Conservation (phyloP, 306 rosid species). For the Lathyrus tuberosus region DNA sequence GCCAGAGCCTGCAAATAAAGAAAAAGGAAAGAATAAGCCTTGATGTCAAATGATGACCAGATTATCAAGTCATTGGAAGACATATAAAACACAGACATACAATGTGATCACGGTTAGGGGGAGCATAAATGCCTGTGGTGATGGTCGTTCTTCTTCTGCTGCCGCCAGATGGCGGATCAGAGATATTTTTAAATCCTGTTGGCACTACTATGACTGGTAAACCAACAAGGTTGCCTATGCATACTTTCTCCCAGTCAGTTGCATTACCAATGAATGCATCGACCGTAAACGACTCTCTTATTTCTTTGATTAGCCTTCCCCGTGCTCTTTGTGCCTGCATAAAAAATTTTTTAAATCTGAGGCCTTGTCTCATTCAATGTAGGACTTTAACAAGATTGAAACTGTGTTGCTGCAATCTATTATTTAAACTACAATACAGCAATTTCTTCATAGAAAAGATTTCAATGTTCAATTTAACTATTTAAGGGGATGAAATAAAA, state of each 20-base stretch:
- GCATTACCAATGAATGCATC: constrained; percentile 81
- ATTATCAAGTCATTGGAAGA: constrained; percentile 17
- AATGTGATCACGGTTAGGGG: constrained; percentile 62
- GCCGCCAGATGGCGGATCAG: constrained; percentile 51
- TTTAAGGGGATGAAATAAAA: constrained; percentile 23
- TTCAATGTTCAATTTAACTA: constrained; percentile 13
- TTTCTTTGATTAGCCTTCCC: constrained; percentile 64
- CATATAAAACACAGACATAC: constrained; percentile 24
- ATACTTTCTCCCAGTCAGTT: constrained; percentile 81
- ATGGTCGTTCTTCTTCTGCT: constrained; percentile 51
- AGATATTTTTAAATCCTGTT: constrained; percentile 55
- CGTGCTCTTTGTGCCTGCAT: constrained; percentile 73
- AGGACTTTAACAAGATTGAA: too few species aligned
- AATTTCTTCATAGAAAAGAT: constrained; percentile 8
- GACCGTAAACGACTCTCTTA: constrained; percentile 54
- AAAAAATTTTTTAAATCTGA: neutral
- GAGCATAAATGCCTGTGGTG: constrained; percentile 66
- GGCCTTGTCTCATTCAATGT: too few species aligned
- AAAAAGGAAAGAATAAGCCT: neutral
- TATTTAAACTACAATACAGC: constrained; percentile 9
- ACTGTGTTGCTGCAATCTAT: too few species aligned
- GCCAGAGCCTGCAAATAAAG: constrained; percentile 56
- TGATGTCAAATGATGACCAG: neutral
- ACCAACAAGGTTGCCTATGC: constrained; percentile 78
- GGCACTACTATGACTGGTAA: constrained; percentile 70